These are phyloP conservation scores for Ciborinia camelliae DNA, from an alignment of 2,329 filamentous ascomycete genomes.

Conservation along the genomic window DNA sequence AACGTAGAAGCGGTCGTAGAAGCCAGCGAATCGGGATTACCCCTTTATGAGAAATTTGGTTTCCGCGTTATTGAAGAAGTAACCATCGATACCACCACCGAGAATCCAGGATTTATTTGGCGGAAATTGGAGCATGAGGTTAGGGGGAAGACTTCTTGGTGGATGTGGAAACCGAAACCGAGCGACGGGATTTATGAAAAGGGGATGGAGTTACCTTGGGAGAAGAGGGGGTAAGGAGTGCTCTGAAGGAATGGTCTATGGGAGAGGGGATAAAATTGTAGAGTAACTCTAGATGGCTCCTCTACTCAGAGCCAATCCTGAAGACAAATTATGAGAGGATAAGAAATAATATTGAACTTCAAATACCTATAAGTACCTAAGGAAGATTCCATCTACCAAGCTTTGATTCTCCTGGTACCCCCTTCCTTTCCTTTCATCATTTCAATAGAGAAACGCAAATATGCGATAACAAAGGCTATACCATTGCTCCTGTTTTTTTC, in stretches of 20 bases:
- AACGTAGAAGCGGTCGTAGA: slow-evolving; percentile 4
- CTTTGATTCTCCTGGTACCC: neutral
- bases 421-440: no score
- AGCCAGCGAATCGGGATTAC: neutral
- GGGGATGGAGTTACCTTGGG: neutral
- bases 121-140: neutral
- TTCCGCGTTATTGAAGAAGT: neutral
- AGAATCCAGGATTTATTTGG: neutral
- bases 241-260: no score
- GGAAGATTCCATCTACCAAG: no score
- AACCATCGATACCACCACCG: neutral
- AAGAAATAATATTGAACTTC: neutral
- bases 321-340: neutral
- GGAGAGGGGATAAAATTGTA: neutral
- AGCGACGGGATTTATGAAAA: neutral
- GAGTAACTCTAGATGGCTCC: no score
- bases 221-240: neutral
- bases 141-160: neutral
- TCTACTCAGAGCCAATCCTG: neutral
- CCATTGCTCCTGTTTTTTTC: no score
- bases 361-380: neutral
- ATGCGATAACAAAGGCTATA: neutral
- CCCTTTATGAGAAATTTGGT: slow-evolving; percentile 15
- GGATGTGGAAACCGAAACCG: slow-evolving; percentile 18
- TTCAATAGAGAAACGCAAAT: rapidly evolving